Conservation (phyloP, 2,329 filamentous ascomycete genomes). For the Dactylellina sp. region DNA sequence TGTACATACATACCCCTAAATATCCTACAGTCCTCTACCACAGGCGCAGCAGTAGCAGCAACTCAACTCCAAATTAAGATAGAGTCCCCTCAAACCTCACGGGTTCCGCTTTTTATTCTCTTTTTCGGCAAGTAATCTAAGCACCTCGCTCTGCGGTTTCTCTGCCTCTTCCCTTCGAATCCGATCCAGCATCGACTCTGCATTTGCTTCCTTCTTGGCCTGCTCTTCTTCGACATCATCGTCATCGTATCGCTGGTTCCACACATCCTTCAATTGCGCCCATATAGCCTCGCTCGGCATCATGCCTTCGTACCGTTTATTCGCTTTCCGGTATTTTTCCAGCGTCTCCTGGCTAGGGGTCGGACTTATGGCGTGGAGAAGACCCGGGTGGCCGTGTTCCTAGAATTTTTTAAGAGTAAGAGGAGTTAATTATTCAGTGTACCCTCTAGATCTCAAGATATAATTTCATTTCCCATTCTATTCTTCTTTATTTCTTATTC, state of each 20-base stretch:
- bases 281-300: conserved; percentile 43
- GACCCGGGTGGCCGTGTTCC: conserved; percentile 53
- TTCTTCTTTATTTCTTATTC: no score
- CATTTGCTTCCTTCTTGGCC: conserved; percentile 3
- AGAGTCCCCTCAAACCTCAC: no score
- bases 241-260: conserved; percentile 50
- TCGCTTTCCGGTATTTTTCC: conserved; percentile 19
- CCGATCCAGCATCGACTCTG: conserved; percentile 39
- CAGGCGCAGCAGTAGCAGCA: background rate
- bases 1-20: conserved; percentile 26
- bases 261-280: conserved; percentile 43
- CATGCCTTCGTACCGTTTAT: conserved; percentile 33
- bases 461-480: no score
- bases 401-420: background rate
- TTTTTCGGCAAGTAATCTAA: conserved; percentile 41
- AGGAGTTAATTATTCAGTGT: no score
- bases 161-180: conserved; percentile 33
- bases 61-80: background rate
- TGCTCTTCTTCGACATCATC: conserved; percentile 11
- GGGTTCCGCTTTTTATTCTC: conserved; percentile 28
- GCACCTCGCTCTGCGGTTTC: conserved; percentile 19
- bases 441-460: no score
- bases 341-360: conserved; percentile 11
- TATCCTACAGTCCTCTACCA: conserved; percentile 15
- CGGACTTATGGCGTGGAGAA: conserved; percentile 31